Base-by-base conservation (phyloP, 805 yeast species). In the Hanseniaspora taiwanica region DNA sequence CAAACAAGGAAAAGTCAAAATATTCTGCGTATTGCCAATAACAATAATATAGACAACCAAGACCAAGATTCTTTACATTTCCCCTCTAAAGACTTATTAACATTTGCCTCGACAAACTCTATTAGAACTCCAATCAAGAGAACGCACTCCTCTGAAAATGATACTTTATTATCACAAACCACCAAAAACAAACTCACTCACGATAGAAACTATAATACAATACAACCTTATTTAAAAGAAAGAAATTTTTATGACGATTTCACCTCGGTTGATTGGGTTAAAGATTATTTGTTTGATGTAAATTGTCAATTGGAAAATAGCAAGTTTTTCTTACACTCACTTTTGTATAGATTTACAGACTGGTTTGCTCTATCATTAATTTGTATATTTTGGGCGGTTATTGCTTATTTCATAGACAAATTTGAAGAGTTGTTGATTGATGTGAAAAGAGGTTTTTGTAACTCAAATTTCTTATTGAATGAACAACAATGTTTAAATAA, bases 261-360 rank as follows among this genome's bases (percentile, higher is more conserved):
- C 54, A 73, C 80, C 18, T 71, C 78, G 16, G 69, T 73, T 14
- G 80, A 74, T 54, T 74, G 79, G 78, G 67, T 71, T 2, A 63
- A 64, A 23, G 75, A 73, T 24, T 63, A 64, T 27, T 56, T 71
- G 23, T 56, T 58, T 40, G 69, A 68, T 19, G 39, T 36, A 6
- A 29, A 39, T 65, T 71, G 27, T 16, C 33, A 29, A 29, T 4
- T 16, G 56, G 53, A 32, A 55, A 71, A 31, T 57, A 16, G 33
- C 33, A 29, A 29, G 18, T n/a, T 13, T 14, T 3, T 29, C 18
- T n/a, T n/a, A n/a, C 18, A n/a, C 18, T n/a, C 17, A 16, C 18
- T 29, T 16, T 7, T 23, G 7, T 14, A 29, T 18, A 3, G 6
- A 5, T 16, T 29, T 14, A 29, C 71, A 21, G 70, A 66, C 40